Evolutionary conservation across 176 grass and related monocot species (phyloP).

Genomic region (Pharus latifolius): DNA sequence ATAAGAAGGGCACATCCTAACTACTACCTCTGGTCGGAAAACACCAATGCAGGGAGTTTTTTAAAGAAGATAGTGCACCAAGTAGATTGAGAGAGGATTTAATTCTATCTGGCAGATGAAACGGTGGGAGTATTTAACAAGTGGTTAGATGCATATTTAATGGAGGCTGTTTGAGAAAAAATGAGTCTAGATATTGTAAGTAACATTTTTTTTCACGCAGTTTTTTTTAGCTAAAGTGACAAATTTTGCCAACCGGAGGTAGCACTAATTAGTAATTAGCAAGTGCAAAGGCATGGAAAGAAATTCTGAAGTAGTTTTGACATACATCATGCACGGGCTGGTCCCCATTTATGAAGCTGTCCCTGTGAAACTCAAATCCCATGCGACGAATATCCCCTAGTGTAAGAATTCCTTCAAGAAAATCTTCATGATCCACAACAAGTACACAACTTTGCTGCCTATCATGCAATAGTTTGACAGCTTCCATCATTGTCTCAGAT

Average conservation of each 20-base stretch:
- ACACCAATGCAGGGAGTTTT: too few species aligned
- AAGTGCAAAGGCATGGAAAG: background rate
- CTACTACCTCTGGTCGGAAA: too few species aligned
- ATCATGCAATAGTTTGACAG: constrained; percentile 57
- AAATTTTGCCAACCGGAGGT: too few species aligned
- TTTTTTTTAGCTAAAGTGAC: too few species aligned
- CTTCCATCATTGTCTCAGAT: constrained; percentile 46
- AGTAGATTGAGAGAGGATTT: too few species aligned
- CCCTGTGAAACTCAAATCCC: constrained; percentile 33
- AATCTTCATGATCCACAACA: constrained; percentile 75
- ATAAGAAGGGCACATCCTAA: background rate
- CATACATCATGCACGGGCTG: constrained; percentile 48
- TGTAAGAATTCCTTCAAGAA: constrained; percentile 88
- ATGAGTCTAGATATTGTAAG: too few species aligned
- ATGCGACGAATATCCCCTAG: constrained; percentile 65
- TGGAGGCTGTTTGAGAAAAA: too few species aligned
- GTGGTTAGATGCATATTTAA: background rate
- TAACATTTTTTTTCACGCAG: constrained; percentile 15
- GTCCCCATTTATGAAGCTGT: constrained; percentile 22
- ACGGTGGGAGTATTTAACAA: too few species aligned
- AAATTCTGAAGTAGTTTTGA: background rate
- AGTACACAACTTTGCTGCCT: constrained; percentile 72
- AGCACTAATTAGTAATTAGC: too few species aligned
- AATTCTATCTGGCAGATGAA: too few species aligned
- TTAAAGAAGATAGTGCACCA: too few species aligned